Evolutionary conservation across 768 basidiomycete species (phyloP).

Genomic region (Mycena rebaudengoi): DNA sequence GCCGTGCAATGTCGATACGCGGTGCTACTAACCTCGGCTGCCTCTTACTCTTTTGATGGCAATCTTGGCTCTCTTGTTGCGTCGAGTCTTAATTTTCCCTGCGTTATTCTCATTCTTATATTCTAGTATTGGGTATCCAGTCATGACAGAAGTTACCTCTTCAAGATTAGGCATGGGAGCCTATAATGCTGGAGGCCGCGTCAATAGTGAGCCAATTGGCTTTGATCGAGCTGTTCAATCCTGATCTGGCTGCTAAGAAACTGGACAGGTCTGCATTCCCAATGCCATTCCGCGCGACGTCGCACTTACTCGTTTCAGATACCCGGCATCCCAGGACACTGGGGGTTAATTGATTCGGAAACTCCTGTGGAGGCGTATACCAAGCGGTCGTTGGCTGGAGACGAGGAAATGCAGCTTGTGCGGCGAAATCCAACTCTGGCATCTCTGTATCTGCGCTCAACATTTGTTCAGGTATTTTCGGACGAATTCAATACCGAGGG

Average conservation of each 20-base stretch:
- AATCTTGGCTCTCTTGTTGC: conserved; percentile 24
- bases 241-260: no score
- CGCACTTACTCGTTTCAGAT: conserved; percentile 7
- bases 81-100: neutral
- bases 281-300: conserved; percentile 45
- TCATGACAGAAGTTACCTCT: conserved; percentile 39
- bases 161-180: no score
- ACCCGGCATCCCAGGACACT: conserved; percentile 46
- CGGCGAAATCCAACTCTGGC: neutral
- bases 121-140: conserved; percentile 46
- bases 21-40: conserved; percentile 75
- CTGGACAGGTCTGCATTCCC: conserved; percentile 20
- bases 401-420: conserved; percentile 58
- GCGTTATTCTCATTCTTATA: neutral
- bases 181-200: no score
- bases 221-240: no score
- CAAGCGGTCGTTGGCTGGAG: conserved; percentile 48
- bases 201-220: no score
- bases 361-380: conserved; percentile 55
- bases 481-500: conserved; percentile 73
- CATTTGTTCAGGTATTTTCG: conserved; percentile 47
- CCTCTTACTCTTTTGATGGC: conserved; percentile 45
- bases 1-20: conserved; percentile 60
- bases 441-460: neutral
- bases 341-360: conserved; percentile 63